Evolutionary conservation across 306 rosid genomes (phyloP), one percentile per base, ranked within the genome.

Genomic region (Quercus engelmannii): DNA sequence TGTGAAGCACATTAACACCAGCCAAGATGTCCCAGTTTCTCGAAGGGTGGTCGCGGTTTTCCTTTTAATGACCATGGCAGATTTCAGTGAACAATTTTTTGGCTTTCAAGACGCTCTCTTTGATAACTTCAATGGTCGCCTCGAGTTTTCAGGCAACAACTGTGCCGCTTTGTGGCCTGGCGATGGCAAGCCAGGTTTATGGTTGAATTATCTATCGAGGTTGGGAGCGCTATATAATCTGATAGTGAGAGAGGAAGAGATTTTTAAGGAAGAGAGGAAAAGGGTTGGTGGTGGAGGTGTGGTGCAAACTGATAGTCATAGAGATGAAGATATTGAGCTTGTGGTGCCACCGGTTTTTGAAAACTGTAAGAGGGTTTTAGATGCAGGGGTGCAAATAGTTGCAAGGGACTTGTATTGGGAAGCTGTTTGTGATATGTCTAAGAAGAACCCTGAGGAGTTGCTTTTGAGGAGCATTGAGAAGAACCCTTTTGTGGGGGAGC

Each of bases 331-430:
- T 33, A 33, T 90, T 20, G 92, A 86, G 80, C 86, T 92, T 20
- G 83, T 88, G 13, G 35, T 94, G 21, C 95, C 97, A 0, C 94
- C 97, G 0, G 90, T 94, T 69, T 88, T 91, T 19, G 84, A 86
- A 14, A 88, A 89, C 1, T 94, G 99, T 69, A 86, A 84, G 0
- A 87, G 41, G 78, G 86, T 92, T 58, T 74, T 94, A 76, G 91
- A 87, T 17, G 88, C 92, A 1, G 54, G 74, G n/a, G 97, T 92
- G 73, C 97, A 94, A 63, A 78, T 88, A 41, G 76, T 43, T 1
- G 99, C 93, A 0, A 94, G 95, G 59, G 97, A 92, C 67, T 65
- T 90, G 82, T 90, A 94, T 30, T 92, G 99, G 95, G 97, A 88
- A 82, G 95, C 86, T 71, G 89, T 91, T 52, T 91, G 88, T 85